phyloP scores from a whole-genome alignment of 2,329 filamentous ascomycete species.

The Pseudocercospora fuligena region DNA sequence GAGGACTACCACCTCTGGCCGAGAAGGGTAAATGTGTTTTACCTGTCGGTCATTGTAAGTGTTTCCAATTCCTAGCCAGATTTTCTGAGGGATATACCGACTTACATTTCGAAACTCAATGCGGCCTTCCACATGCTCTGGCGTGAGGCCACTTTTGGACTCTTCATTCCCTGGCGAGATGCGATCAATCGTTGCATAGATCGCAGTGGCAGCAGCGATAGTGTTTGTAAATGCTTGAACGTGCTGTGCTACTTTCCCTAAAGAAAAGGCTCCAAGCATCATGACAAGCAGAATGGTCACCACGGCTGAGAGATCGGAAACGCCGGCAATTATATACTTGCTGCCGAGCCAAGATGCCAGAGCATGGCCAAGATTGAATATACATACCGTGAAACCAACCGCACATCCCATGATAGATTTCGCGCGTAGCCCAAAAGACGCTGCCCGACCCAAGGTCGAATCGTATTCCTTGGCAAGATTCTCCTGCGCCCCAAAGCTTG shows the following conservation, averaged over 20 bases:
- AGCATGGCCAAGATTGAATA: conserved; percentile 85
- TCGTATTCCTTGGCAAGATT: conserved; percentile 87
- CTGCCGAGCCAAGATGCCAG: conserved; percentile 89
- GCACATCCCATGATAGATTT: conserved; percentile 76
- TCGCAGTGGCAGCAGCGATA: conserved; percentile 83
- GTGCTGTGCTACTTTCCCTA: conserved; percentile 87
- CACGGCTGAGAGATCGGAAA: conserved; percentile 70
- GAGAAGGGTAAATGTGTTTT: conserved; percentile 92
- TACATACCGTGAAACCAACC: conserved; percentile 79
- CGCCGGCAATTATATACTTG: conserved; percentile 69
- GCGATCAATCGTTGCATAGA: conserved; percentile 91
- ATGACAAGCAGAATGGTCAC: conserved; percentile 87
- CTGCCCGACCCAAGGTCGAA: conserved; percentile 70
- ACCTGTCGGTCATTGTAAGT: conserved; percentile 49
- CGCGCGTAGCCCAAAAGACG: conserved; percentile 74
- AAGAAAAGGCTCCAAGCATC: conserved; percentile 89
- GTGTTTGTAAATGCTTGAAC: conserved; percentile 83
- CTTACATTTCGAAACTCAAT: conserved; percentile 72
- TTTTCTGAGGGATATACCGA: background rate
- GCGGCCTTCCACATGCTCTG: conserved; percentile 75
- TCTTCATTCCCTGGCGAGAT: conserved; percentile 80
- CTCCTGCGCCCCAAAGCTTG: conserved; percentile 90
- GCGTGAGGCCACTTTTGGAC: conserved; percentile 68
- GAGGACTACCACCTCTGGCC: conserved; percentile 89
- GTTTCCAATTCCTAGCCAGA: conserved; percentile 6